A percentile compares a stretch with the other conserved stretches of the same genome.
Conservation (phyloP, 352 stramenopile genomes). For the Globisporangium mamillatum region DNA sequence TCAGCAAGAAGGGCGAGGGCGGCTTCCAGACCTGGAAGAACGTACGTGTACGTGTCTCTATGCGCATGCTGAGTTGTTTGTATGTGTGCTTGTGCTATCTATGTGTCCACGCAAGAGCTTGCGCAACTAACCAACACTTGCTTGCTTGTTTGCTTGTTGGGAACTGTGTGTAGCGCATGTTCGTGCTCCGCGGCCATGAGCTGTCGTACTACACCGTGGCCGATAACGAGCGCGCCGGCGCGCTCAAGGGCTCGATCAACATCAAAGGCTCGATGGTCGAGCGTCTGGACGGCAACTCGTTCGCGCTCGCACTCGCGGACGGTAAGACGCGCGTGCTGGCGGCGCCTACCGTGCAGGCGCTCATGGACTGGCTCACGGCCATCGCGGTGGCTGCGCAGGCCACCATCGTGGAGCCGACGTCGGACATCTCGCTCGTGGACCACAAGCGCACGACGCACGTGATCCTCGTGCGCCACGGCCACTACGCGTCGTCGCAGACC, state of each 20-base stretch:
- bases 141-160: background rate
- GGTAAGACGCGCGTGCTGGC: constrained; percentile 38
- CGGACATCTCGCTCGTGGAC: constrained; percentile 52
- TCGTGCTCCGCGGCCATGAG: constrained; percentile 65
- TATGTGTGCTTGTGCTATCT: background rate
- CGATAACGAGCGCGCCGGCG: constrained; percentile 39
- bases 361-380: constrained; percentile 78
- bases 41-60: constrained; percentile 42
- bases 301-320: constrained; percentile 26
- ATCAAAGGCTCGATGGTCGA: constrained; percentile 43
- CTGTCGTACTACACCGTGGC: constrained; percentile 70
- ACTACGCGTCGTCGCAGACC: constrained; percentile 53
- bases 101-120: background rate
- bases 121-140: background rate
- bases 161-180: constrained; percentile 42
- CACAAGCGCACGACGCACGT: constrained; percentile 69
- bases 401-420: constrained; percentile 33
- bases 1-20: constrained; percentile 65
- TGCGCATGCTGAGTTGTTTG: background rate
- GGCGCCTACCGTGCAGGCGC: constrained; percentile 45
- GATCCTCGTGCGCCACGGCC: constrained; percentile 63
- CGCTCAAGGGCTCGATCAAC: constrained; percentile 61
- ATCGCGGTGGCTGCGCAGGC: constrained; percentile 49
- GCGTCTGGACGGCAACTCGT: constrained; percentile 42
- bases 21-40: constrained; percentile 65